Percentiles rank a stretch among this genome's conserved stretches.
Evolutionary conservation across 2,329 filamentous ascomycete genomes (phyloP).

Genomic region (Phialocephala sp.): DNA sequence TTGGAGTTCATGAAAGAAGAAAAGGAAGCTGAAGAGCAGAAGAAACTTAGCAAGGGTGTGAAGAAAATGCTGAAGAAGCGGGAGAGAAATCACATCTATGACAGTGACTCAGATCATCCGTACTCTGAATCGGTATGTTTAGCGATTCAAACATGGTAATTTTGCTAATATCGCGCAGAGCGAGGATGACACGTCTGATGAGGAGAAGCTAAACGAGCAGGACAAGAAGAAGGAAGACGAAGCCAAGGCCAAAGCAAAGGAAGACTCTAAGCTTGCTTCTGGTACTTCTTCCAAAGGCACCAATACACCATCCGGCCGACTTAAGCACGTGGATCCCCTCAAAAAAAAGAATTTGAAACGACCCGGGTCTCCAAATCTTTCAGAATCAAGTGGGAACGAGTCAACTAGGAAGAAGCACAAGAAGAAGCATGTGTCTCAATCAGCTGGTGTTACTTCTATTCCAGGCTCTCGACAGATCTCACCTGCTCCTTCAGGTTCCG

Average conservation of each 20-base stretch:
- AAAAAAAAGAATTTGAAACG: conserved; percentile 73
- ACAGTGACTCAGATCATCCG: conserved; percentile 69
- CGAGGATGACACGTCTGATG: conserved; percentile 55
- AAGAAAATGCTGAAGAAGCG: conserved; percentile 83
- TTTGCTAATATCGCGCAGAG: conserved; percentile 48
- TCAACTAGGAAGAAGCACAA: conserved; percentile 81
- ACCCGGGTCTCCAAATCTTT: conserved; percentile 83
- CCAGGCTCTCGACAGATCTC: conserved; percentile 46
- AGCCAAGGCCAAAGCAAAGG: conserved; percentile 58
- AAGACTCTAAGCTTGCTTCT: conserved; percentile 48
- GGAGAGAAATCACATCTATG: conserved; percentile 87
- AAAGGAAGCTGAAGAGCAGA: conserved; percentile 71
- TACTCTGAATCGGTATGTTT: conserved; percentile 57
- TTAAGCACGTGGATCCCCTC: conserved; percentile 56
- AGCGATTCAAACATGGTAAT: conserved; percentile 31
- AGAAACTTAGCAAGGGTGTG: conserved; percentile 75
- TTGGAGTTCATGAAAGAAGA: conserved; percentile 73
- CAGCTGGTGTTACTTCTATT: conserved; percentile 62
- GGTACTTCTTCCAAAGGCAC: conserved; percentile 72
- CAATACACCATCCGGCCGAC: conserved; percentile 66
- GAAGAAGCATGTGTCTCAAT: conserved; percentile 64
- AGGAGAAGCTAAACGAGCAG: conserved; percentile 66
- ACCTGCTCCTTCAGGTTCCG: conserved; percentile 33
- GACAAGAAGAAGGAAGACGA: conserved; percentile 66
- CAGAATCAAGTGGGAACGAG: conserved; percentile 88